Conservation (phyloP, 2,329 filamentous ascomycete genomes). For the Bimuria novae-zelandiae region DNA sequence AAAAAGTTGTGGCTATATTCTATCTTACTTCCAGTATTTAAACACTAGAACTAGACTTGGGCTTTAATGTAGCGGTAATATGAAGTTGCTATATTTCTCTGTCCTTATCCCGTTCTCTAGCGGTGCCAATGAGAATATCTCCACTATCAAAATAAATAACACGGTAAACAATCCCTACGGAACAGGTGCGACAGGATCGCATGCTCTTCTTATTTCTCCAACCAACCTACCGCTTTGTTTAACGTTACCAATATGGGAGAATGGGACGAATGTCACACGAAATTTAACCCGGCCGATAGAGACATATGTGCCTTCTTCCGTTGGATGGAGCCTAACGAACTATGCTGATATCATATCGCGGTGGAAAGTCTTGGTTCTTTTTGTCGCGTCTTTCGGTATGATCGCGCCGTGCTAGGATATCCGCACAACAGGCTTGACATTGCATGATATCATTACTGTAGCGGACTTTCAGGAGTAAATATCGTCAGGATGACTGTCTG, state of each 20-base stretch:
- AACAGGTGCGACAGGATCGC: conserved; percentile 4
- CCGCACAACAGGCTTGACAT: no score
- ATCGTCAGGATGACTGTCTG: no score
- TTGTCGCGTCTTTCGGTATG: background rate
- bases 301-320: conserved; percentile 11
- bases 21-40: background rate
- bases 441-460: no score
- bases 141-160: no score
- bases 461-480: no score
- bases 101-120: background rate
- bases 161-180: background rate
- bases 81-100: background rate
- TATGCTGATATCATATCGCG: background rate
- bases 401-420: no score
- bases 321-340: conserved; percentile 7
- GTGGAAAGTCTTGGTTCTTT: background rate
- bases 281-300: conserved; percentile 11
- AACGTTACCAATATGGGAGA: conserved; percentile 10
- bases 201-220: conserved; percentile 9
- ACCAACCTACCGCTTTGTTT: conserved; percentile 14
- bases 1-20: no score
- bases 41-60: background rate
- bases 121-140: background rate
- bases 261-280: conserved; percentile 11
- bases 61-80: background rate